phyloP scores from a whole-genome alignment of 163 green algal species.

The Scenedesmus sp. region DNA sequence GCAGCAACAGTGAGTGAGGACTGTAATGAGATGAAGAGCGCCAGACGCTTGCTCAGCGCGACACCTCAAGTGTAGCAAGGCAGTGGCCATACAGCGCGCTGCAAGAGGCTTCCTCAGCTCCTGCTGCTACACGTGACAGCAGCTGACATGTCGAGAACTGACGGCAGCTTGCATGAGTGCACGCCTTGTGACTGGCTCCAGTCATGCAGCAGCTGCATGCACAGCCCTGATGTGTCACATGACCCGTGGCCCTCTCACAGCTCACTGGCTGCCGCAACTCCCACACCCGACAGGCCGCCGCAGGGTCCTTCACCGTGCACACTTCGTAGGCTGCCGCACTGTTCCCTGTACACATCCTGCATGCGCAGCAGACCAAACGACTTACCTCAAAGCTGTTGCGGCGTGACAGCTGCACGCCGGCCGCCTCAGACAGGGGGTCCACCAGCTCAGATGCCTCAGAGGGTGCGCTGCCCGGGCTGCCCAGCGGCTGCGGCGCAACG shows the following conservation, averaged over 20 bases:
- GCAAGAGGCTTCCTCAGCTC: not conserved
- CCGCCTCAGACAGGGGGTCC: constrained; percentile 2
- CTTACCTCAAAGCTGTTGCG: constrained; percentile 53
- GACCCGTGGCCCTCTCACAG: too few species aligned
- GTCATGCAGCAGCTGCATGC: too few species aligned
- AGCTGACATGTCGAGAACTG: not conserved
- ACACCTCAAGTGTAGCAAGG: too few species aligned
- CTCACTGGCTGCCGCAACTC: too few species aligned
- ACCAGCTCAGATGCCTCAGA: constrained; percentile 15
- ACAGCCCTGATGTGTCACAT: not conserved
- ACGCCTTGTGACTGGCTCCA: too few species aligned
- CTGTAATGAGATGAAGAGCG: too few species aligned
- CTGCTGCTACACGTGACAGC: not conserved
- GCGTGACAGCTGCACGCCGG: constrained; percentile 6
- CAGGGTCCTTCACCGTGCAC: not conserved
- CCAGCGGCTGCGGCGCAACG: not conserved
- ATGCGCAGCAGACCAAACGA: not conserved
- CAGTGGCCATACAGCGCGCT: too few species aligned
- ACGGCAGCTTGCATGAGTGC: too few species aligned
- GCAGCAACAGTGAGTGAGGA: not conserved
- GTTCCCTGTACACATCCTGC: not conserved
- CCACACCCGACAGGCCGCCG: too few species aligned
- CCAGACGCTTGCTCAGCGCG: too few species aligned
- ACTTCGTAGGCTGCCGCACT: not conserved
- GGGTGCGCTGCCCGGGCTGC: not conserved